Percentiles rank a stretch among this genome's conserved stretches.
Conservation (phyloP, 2,329 filamentous ascomycete species). For the Ilyonectria robusta region DNA sequence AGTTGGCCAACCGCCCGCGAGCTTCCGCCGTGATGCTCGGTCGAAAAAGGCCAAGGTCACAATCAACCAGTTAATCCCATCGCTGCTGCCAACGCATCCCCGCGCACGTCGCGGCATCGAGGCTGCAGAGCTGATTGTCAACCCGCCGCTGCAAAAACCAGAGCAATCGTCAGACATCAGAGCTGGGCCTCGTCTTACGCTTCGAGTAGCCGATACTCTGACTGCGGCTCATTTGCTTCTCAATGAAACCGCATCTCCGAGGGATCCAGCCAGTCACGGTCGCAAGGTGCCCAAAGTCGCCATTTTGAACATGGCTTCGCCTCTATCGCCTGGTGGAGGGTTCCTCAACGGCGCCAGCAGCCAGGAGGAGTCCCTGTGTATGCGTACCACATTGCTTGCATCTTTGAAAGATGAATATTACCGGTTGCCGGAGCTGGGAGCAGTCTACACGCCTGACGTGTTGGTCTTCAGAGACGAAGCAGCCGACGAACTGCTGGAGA, state of each 20-base stretch:
- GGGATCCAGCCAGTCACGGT: neutral
- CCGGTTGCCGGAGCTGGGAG: constrained; percentile 70
- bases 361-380: constrained; percentile 74
- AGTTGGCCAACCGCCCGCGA: constrained; percentile 39
- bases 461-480: constrained; percentile 66
- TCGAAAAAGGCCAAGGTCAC: constrained; percentile 71
- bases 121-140: constrained; percentile 62
- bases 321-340: constrained; percentile 72
- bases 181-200: constrained; percentile 55
- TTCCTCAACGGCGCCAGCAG: constrained; percentile 71
- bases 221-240: constrained; percentile 58
- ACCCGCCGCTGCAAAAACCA: constrained; percentile 43
- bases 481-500: constrained; percentile 53
- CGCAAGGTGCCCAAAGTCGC: constrained; percentile 56
- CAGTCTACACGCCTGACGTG: constrained; percentile 70
- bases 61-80: constrained; percentile 72
- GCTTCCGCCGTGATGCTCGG: constrained; percentile 54
- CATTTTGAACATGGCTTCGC: constrained; percentile 76
- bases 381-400: constrained; percentile 71
- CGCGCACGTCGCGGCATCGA: constrained; percentile 70
- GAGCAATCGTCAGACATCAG: neutral
- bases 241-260: neutral
- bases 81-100: constrained; percentile 56
- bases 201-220: constrained; percentile 68
- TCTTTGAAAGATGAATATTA: constrained; percentile 72